phyloP scores from a whole-genome alignment of 2,329 filamentous ascomycete genomes.

The Penicillium sp. region DNA sequence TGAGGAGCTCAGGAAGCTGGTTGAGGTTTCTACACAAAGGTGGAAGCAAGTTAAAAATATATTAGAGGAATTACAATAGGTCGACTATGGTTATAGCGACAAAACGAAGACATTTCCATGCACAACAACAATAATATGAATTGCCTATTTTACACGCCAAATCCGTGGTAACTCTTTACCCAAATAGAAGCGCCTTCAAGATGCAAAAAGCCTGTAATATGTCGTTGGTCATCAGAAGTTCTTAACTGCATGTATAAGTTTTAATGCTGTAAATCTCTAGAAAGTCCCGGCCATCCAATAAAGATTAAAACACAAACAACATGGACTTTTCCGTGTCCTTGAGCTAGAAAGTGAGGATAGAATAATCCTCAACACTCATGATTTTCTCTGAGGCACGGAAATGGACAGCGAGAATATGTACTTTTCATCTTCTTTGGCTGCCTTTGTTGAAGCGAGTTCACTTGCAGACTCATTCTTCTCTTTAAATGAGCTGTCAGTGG shows the following conservation, averaged over 20 bases:
- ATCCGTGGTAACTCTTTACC: neutral
- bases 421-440: neutral
- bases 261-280: neutral
- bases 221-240: neutral
- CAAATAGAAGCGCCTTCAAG: neutral
- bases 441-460: neutral
- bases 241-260: neutral
- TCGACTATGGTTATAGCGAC: neutral
- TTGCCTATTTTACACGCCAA: neutral
- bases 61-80: constrained; percentile 22
- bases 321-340: neutral
- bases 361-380: neutral
- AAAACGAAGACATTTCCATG: neutral
- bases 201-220: neutral
- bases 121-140: neutral
- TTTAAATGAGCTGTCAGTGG: neutral
- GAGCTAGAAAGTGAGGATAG: neutral
- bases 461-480: constrained; percentile 24
- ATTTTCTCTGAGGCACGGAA: constrained; percentile 7
- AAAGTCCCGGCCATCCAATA: neutral
- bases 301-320: neutral
- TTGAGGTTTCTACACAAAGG: constrained; percentile 57
- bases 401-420: constrained; percentile 12
- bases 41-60: constrained; percentile 58
- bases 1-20: constrained; percentile 58